Base-by-base conservation (phyloP, 345 rosid genomes). In the Ricinus communis region DNA sequence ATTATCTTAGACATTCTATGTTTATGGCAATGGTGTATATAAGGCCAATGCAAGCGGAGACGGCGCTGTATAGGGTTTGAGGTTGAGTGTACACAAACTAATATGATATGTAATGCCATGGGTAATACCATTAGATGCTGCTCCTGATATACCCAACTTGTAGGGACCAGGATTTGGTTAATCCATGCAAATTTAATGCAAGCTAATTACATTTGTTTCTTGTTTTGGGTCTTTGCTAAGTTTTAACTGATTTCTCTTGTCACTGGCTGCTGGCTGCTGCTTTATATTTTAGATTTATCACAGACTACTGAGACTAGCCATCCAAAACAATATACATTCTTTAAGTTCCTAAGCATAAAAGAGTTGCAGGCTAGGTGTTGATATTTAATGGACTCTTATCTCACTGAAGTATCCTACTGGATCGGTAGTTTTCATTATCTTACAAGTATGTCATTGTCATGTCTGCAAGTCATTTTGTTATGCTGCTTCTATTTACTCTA, bases 11-110 rank as follows among this genome's bases (percentile, higher is more conserved):
- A 55, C 33, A 28, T 21, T 24, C 31, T 18, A 51, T 51, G 27
- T 50, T 47, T 62, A 54, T 60, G 71, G 62, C 59, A 63, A 56
- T 66, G 40, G 9, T 79, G 69, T 64, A 67, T 24, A 71, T 62
- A 53, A 71, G 68, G 59, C 66, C 47, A 45, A 50, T 49, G 43
- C 30, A 16, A 50, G 49, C 27, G 67, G 16, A 25, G 60, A 58
- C 72, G 50, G 56, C 54, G 60, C 36, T 49, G 25, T 53, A 31
- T 71, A 45, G 59, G 61, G 38, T 40, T 62, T 60, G 41, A 70
- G 55, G 36, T 46, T 12, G 30, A 33, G 62, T 14, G 11, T 68
- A 22, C 14, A 43, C 56, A 24, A 52, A 74, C 69, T 33, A 69
- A 47, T 63, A 33, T 47, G 50, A 74, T 38, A 50, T 65, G 13